These are phyloP conservation scores for Colletotrichum theobromicola DNA, from an alignment of 2,329 filamentous ascomycete genomes.

Conservation along the genomic window DNA sequence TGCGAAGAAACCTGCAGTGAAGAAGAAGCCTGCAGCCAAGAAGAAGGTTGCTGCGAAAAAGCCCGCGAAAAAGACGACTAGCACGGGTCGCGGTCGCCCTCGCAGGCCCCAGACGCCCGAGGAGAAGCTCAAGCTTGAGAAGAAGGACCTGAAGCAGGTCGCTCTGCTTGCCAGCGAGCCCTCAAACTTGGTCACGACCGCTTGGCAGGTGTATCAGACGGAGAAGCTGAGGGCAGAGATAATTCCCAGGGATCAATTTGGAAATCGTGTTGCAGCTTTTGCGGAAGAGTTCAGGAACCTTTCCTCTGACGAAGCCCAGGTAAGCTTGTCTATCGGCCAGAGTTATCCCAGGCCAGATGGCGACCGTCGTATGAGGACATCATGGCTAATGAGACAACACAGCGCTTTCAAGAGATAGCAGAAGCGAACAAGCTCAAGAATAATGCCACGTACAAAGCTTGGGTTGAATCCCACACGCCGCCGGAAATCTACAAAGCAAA, in stretches of 20 bases:
- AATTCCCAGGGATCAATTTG: background rate
- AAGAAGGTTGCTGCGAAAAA: slow-evolving; percentile 12
- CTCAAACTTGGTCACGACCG: slow-evolving; percentile 29
- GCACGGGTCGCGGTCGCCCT: slow-evolving; percentile 23
- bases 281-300: slow-evolving; percentile 43
- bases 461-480: slow-evolving; percentile 50
- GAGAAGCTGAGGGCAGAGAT: slow-evolving; percentile 31
- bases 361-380: background rate
- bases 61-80: slow-evolving; percentile 26
- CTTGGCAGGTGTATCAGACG: slow-evolving; percentile 44
- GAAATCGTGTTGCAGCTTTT: slow-evolving; percentile 29
- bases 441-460: slow-evolving; percentile 44
- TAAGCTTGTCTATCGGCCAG: slow-evolving; percentile 29
- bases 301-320: slow-evolving; percentile 45
- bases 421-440: slow-evolving; percentile 47
- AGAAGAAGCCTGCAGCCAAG: slow-evolving; percentile 24
- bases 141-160: slow-evolving; percentile 41
- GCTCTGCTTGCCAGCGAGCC: slow-evolving; percentile 46
- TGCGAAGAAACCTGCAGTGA: slow-evolving; percentile 28
- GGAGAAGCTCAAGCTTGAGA: slow-evolving; percentile 36
- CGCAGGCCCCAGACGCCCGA: slow-evolving; percentile 41
- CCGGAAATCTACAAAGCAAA: slow-evolving; percentile 51
- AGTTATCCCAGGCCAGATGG: slow-evolving; percentile 20
- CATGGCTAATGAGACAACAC: background rate
- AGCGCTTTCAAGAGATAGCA: slow-evolving; percentile 41